Conservation (phyloP, 1,284 basidiomycete species). For the Sporisorium sorghi region DNA sequence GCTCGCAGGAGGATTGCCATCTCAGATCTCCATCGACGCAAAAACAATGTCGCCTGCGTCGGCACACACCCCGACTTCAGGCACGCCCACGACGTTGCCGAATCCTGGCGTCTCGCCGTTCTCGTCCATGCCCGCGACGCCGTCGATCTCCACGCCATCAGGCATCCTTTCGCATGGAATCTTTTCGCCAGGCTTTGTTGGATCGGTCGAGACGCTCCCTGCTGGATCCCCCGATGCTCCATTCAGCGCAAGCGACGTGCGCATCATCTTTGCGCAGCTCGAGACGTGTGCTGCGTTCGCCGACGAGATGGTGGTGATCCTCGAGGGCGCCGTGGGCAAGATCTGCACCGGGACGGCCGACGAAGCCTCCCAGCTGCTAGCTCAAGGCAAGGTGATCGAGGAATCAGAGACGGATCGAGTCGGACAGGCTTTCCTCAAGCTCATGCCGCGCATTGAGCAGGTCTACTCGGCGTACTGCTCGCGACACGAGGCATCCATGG, state of each 20-base stretch:
- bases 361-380: slow-evolving; percentile 34
- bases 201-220: slow-evolving; percentile 8
- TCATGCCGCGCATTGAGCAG: slow-evolving; percentile 81
- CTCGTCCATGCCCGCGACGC: slow-evolving; percentile 27
- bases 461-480: slow-evolving; percentile 89
- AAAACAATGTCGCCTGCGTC: slow-evolving; percentile 15
- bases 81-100: slow-evolving; percentile 1
- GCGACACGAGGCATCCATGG: slow-evolving; percentile 80
- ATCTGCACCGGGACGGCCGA: slow-evolving; percentile 35
- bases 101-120: slow-evolving; percentile 17
- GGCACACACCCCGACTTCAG: slow-evolving; percentile 8
- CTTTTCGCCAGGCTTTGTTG: slow-evolving; percentile 6
- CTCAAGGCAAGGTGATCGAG: slow-evolving; percentile 22
- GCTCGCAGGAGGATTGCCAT: slow-evolving; percentile 14
- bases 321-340: slow-evolving; percentile 69
- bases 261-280: slow-evolving; percentile 83
- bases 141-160: slow-evolving; percentile 22
- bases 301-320: slow-evolving; percentile 74
- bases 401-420: slow-evolving; percentile 74
- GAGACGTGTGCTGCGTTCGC: slow-evolving; percentile 79
- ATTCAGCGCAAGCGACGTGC: slow-evolving; percentile 79
- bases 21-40: slow-evolving; percentile 30
- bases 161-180: slow-evolving; percentile 15
- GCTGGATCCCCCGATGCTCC: slow-evolving; percentile 45
- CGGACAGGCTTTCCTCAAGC: slow-evolving; percentile 80